A percentile compares a stretch with the other conserved stretches of the same genome.
phyloP scores from a whole-genome alignment of 768 basidiomycete genomes.

The Coprinopsis sp. region DNA sequence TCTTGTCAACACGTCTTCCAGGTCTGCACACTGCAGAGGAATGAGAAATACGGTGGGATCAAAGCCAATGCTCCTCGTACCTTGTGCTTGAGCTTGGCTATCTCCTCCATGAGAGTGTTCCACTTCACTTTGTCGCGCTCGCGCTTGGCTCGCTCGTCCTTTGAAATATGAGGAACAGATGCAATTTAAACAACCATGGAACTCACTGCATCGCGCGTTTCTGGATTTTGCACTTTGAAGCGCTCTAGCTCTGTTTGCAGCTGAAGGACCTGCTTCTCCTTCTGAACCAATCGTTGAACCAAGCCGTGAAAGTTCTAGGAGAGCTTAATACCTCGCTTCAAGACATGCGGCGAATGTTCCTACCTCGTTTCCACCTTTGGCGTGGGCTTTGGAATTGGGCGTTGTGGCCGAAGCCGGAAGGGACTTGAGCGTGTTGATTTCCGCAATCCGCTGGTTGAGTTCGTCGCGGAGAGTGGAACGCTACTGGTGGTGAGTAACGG shows the following conservation, averaged over 20 bases:
- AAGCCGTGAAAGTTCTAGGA: constrained; percentile 63
- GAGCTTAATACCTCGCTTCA: background rate
- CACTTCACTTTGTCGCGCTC: constrained; percentile 74
- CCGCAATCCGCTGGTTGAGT: constrained; percentile 59
- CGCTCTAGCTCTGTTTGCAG: constrained; percentile 69
- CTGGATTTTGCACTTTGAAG: constrained; percentile 56
- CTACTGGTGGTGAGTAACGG: constrained; percentile 26
- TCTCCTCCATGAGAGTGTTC: constrained; percentile 70
- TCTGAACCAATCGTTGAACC: constrained; percentile 74
- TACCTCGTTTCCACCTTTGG: constrained; percentile 58
- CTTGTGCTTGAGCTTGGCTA: constrained; percentile 63
- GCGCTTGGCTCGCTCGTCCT: constrained; percentile 72
- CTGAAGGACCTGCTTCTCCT: constrained; percentile 79
- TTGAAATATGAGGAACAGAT: background rate
- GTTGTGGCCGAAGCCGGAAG: constrained; percentile 35
- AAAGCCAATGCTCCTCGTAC: constrained; percentile 32
- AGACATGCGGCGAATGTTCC: constrained; percentile 5
- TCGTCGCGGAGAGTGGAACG: constrained; percentile 47
- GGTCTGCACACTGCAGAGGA: constrained; percentile 45
- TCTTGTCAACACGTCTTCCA: constrained; percentile 39
- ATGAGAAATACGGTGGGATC: constrained; percentile 6
- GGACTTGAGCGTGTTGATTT: constrained; percentile 60
- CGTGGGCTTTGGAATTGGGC: constrained; percentile 34
- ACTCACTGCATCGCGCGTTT: constrained; percentile 57
- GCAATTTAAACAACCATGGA: background rate